Evolutionary conservation across 768 basidiomycete genomes (phyloP), one percentile per base, ranked within the genome.

Genomic region (Naganishia onofrii): DNA sequence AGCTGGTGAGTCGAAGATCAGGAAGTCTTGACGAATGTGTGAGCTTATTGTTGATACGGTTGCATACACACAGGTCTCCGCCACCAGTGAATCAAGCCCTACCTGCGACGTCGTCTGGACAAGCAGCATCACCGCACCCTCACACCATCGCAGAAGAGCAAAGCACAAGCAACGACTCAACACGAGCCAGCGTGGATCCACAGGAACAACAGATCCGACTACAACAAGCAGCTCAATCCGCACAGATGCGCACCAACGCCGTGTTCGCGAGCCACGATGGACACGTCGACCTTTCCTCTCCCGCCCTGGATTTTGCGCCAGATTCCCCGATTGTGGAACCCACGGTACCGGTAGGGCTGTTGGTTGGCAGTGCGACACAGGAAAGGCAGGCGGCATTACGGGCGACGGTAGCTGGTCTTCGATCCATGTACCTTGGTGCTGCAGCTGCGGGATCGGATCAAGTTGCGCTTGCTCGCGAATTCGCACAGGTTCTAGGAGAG

Each of bases 1-100:
- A 53, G 57, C 17, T 72, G 71, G 71, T 67, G 28, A 67, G 66
- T 68, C 60, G 34, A 4, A 8, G n/a, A n/a, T n/a, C n/a, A n/a
- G n/a, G n/a, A n/a, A n/a, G n/a, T n/a, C n/a, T n/a, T n/a, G n/a
- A n/a, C n/a, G 21, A 7, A 21, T 12, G 26, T 21, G 42, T 2
- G 60, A 23, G 34, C 13, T 28, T 51, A 3, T 15, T 28, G 42
- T 28, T 58, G 60, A 63, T 8, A 3, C 3, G 29, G 8, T 32
- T 58, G 4, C 7, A 7, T 23, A 19, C 42, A 6, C 26, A 44
- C 38, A 63, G 60, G 60, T 63, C 60, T 3, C 60, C 60, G 9
- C 60, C 60, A 13, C 19, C 48, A n/a, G 13, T 42, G 23, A 63
- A 42, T 26, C 60, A 63, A n/a, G 31, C 36, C 12, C 23, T 63